Evolutionary conservation across 1,139 yeast genomes (phyloP).

Genomic region (Sugiyamaella xylanicola): DNA sequence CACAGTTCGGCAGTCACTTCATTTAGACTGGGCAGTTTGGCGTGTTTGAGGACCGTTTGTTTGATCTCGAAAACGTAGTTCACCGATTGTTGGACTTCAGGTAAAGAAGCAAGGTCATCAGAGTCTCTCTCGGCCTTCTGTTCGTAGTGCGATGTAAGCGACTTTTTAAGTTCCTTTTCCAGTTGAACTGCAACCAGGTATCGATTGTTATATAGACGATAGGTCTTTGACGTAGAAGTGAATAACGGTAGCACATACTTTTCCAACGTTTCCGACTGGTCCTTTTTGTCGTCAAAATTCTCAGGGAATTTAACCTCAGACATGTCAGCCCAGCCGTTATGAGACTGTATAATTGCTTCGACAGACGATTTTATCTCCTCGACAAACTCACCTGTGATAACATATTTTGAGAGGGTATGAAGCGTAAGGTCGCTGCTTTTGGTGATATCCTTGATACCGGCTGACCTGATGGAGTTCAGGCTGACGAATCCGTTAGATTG

Average conservation of each 20-base stretch:
- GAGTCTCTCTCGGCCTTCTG: constrained; percentile 3
- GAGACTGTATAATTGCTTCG: constrained; percentile 17
- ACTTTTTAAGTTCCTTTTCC: constrained; percentile 11
- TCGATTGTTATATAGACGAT: constrained; percentile 9
- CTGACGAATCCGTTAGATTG: constrained; percentile 21
- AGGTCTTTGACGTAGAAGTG: not conserved
- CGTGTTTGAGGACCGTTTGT: constrained; percentile 11
- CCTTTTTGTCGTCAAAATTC: constrained; percentile 5
- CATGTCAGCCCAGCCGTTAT: constrained; percentile 28
- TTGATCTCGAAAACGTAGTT: constrained; percentile 10
- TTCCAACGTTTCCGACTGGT: constrained; percentile 1
- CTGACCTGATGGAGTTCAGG: constrained; percentile 4
- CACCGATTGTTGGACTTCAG: constrained; percentile 10
- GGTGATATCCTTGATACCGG: constrained; percentile 17
- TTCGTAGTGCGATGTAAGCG: constrained; percentile 1
- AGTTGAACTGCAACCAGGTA: constrained; percentile 9
- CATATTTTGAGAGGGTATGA: constrained; percentile 17
- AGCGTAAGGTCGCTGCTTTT: constrained; percentile 11
- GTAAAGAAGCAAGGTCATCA: not conserved
- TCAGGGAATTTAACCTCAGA: constrained; percentile 4
- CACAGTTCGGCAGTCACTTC: not conserved
- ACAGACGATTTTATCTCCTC: constrained; percentile 14
- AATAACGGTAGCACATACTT: constrained; percentile 7
- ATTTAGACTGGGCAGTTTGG: constrained; percentile 5
- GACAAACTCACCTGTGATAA: constrained; percentile 27